Percentiles rank a stretch among this genome's conserved stretches.
These are phyloP conservation scores for Tetradesmus obliquus DNA, from an alignment of 139 green algal genomes.

Conservation along the genomic window DNA sequence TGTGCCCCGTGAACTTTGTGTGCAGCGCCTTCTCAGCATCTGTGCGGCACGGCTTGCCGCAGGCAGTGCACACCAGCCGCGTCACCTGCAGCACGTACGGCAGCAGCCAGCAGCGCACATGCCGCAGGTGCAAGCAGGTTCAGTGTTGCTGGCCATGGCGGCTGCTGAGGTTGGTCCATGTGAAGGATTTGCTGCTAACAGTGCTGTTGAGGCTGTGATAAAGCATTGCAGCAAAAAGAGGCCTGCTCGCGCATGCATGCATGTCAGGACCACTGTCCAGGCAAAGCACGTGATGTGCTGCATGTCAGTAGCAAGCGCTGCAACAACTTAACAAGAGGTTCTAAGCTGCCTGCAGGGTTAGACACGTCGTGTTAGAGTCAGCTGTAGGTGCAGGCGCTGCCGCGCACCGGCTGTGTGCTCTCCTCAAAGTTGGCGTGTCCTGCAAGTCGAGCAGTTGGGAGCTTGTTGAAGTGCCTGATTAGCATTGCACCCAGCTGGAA, in stretches of 20 bases:
- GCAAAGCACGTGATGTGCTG: not conserved
- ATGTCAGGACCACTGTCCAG: not conserved
- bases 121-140: not conserved
- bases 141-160: not conserved
- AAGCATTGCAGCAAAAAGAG: not conserved
- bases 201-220: not conserved
- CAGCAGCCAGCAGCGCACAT: not conserved
- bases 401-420: constrained; percentile 69
- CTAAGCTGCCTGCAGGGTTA: too few relatives aligned
- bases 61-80: constrained; percentile 72
- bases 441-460: not conserved
- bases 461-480: not conserved
- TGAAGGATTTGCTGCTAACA: not conserved
- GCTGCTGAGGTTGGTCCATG: not conserved
- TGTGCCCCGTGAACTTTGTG: constrained; percentile 83
- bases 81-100: constrained; percentile 48
- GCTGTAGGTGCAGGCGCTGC: not conserved
- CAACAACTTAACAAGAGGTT: too few relatives aligned
- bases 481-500: not conserved
- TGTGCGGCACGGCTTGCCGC: constrained; percentile 86
- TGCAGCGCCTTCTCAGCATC: constrained; percentile 85
- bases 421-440: constrained; percentile 89
- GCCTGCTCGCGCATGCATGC: not conserved
- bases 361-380: too few relatives aligned
- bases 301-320: not conserved